phyloP scores from a whole-genome alignment of 116 monocot genomes.

The Iris pallida region DNA sequence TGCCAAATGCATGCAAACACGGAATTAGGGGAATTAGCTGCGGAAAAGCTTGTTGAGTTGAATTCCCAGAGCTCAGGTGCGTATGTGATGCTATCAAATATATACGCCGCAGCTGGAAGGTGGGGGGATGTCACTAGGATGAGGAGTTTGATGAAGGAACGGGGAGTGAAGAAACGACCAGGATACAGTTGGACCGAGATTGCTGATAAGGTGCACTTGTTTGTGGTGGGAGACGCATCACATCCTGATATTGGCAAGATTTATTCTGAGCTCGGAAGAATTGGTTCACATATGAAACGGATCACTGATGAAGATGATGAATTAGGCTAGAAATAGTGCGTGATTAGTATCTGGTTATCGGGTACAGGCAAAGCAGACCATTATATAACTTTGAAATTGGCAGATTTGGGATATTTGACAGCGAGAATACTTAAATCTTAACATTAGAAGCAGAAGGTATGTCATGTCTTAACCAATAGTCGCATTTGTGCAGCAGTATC shows the following conservation, averaged over 20 bases:
- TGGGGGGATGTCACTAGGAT: conserved; percentile 63
- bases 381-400: background rate
- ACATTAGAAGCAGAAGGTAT: too few relatives aligned
- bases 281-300: conserved; percentile 53
- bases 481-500: too few relatives aligned
- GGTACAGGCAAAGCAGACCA: background rate
- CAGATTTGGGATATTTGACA: background rate
- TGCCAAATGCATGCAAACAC: conserved; percentile 49
- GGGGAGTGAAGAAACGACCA: conserved; percentile 59
- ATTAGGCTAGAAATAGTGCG: background rate
- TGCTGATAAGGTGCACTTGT: conserved; percentile 53
- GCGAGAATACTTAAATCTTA: background rate
- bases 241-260: conserved; percentile 62
- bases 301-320: conserved; percentile 7
- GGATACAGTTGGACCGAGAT: conserved; percentile 84
- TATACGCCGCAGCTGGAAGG: conserved; percentile 66
- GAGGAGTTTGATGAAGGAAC: conserved; percentile 60
- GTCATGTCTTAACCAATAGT: too few relatives aligned
- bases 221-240: conserved; percentile 58
- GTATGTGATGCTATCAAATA: conserved; percentile 86
- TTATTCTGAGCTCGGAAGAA: conserved; percentile 33
- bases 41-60: conserved; percentile 52
- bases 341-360: background rate
- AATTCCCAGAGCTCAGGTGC: conserved; percentile 58
- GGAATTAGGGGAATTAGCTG: conserved; percentile 62